Percentiles rank a stretch among this genome's conserved stretches.
Conservation (phyloP, 73 alveolate species). For the Tetrahymena elliotti region DNA sequence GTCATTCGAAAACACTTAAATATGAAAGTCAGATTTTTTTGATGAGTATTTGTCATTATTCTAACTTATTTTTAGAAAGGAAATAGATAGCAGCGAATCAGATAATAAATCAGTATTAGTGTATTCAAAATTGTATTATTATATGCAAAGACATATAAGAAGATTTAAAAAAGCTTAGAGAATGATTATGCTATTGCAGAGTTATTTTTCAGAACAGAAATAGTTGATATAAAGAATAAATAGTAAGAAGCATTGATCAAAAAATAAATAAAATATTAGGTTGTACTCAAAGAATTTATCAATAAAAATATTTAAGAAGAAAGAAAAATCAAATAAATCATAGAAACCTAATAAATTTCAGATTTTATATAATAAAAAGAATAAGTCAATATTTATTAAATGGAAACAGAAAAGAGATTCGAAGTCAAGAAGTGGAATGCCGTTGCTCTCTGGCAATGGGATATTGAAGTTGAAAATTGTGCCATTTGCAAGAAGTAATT, state of each 20-base stretch:
- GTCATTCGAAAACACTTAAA: too few species aligned
- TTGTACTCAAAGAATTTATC: background rate
- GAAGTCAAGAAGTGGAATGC: slow-evolving; percentile 91
- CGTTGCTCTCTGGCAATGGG: slow-evolving; percentile 94
- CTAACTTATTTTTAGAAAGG: background rate
- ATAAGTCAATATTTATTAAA: background rate
- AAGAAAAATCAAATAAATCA: background rate
- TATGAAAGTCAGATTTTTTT: background rate
- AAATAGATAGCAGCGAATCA: background rate
- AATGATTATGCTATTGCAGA: background rate
- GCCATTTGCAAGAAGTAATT: slow-evolving; percentile 90
- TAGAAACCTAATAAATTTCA: background rate
- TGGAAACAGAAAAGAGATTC: slow-evolving; percentile 52
- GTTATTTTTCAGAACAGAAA: background rate
- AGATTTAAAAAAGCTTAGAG: too few species aligned
- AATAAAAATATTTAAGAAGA: background rate
- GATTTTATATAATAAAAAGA: background rate
- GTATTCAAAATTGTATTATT: background rate
- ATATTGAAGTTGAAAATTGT: slow-evolving; percentile 92
- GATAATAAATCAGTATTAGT: background rate
- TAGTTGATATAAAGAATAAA: background rate
- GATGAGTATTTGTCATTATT: background rate
- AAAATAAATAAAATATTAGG: background rate
- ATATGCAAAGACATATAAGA: background rate
- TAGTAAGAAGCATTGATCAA: background rate